These are phyloP conservation scores for Prototheca wickerhamii DNA, from an alignment of 163 green algal genomes.

Conservation along the genomic window DNA sequence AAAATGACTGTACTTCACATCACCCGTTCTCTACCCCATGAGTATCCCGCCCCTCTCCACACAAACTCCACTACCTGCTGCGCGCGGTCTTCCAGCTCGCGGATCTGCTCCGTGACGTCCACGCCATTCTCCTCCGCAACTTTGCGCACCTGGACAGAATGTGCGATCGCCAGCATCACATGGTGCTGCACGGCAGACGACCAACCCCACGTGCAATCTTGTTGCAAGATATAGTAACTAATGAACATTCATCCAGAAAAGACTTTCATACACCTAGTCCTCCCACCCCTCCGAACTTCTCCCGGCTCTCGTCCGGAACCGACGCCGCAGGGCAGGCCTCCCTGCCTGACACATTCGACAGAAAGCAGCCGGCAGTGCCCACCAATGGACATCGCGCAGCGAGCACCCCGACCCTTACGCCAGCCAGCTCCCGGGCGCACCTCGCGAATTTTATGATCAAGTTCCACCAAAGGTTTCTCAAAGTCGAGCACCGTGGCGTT, in stretches of 20 bases:
- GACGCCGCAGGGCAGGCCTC: no score
- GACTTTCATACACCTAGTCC: not conserved
- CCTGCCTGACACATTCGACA: no score
- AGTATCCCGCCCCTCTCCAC: no score
- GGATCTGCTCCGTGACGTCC: slow-evolving; percentile 79
- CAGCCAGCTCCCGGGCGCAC: slow-evolving; percentile 25
- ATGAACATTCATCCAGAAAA: not conserved
- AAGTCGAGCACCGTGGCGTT: slow-evolving; percentile 81
- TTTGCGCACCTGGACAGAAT: slow-evolving; percentile 57
- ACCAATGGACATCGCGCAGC: no score
- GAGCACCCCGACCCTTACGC: no score
- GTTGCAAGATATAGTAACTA: not conserved
- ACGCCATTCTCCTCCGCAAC: slow-evolving; percentile 94
- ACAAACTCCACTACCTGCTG: slow-evolving; percentile 41
- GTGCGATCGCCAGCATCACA: not conserved
- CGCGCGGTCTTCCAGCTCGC: slow-evolving; percentile 74
- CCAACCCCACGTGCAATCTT: not conserved
- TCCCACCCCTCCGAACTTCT: not conserved
- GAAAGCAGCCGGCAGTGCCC: no score
- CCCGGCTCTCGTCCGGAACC: no score
- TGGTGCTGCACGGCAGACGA: not conserved
- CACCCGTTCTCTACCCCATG: no score
- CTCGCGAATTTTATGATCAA: slow-evolving; percentile 95
- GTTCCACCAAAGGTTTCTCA: slow-evolving; percentile 90
- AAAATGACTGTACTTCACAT: no score